phyloP scores from a whole-genome alignment of 345 rosid genomes.

The Rhizophora apiculata region DNA sequence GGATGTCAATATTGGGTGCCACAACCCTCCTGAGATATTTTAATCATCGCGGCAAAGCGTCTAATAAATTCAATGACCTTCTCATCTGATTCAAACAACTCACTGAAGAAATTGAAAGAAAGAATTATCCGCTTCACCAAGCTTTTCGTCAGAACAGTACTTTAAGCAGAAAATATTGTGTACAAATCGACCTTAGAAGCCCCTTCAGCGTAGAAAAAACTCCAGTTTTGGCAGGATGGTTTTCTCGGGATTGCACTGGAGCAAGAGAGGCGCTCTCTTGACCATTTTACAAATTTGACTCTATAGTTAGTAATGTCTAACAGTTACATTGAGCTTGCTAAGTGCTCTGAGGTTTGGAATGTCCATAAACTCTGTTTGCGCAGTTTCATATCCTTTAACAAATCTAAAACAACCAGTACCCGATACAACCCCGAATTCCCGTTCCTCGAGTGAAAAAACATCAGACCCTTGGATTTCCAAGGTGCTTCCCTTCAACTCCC shows the following conservation, averaged over 20 bases:
- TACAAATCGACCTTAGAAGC: constrained; percentile 10
- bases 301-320: constrained; percentile 24
- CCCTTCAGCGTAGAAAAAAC: constrained; percentile 32
- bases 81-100: constrained; percentile 12
- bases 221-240: constrained; percentile 38
- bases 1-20: neutral
- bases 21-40: neutral
- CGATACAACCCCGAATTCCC: constrained; percentile 44
- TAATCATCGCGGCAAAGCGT: neutral
- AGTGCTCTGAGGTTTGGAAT: constrained; percentile 33
- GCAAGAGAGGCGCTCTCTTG: neutral
- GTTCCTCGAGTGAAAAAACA: constrained; percentile 30
- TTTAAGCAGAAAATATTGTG: neutral
- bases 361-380: constrained; percentile 41
- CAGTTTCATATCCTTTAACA: constrained; percentile 38
- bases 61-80: constrained; percentile 3
- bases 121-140: constrained; percentile 29
- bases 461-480: constrained; percentile 50
- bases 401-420: constrained; percentile 44
- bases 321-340: constrained; percentile 38
- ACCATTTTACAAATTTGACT: neutral
- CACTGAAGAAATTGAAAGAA: constrained; percentile 14
- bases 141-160: constrained; percentile 14
- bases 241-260: constrained; percentile 14
- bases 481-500: constrained; percentile 37